Conservation (phyloP, 2,329 filamentous ascomycete genomes). For the Alternaria triticina region DNA sequence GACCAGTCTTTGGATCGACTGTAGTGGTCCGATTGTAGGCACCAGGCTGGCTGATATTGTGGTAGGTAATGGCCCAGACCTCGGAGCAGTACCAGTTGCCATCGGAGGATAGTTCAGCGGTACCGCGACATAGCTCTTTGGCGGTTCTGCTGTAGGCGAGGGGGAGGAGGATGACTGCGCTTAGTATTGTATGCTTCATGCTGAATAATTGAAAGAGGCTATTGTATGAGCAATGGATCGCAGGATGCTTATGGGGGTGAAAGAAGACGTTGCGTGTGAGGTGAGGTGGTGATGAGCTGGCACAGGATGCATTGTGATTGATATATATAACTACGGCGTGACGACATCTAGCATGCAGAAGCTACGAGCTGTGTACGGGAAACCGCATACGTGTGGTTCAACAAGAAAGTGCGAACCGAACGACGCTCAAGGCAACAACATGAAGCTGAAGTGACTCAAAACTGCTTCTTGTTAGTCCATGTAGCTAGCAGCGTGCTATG, state of each 20-base stretch:
- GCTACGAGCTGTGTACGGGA: neutral
- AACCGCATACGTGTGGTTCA: neutral
- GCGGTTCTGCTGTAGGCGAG: slow-evolving; percentile 32
- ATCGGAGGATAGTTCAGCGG: slow-evolving; percentile 39
- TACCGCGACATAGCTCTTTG: slow-evolving; percentile 43
- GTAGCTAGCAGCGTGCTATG: neutral
- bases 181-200: slow-evolving; percentile 28
- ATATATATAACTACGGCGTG: neutral
- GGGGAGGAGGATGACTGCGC: slow-evolving; percentile 14
- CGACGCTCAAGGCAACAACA: neutral
- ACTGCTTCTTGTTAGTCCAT: slow-evolving; percentile 16
- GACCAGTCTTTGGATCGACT: slow-evolving; percentile 63
- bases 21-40: slow-evolving; percentile 68
- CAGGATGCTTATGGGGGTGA: neutral
- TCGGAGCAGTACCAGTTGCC: slow-evolving; percentile 72
- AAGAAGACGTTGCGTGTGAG: neutral
- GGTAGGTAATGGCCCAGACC: slow-evolving; percentile 72
- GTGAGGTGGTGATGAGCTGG: neutral
- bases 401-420: neutral
- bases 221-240: slow-evolving; percentile 11
- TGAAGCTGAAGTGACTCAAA: neutral
- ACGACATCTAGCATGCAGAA: neutral
- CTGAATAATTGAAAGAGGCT: slow-evolving; percentile 14
- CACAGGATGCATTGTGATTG: neutral
- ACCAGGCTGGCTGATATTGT: slow-evolving; percentile 65